A percentile compares a stretch with the other conserved stretches of the same genome.
Conservation (phyloP, 805 yeast species). For the Pichia cabralensis region DNA sequence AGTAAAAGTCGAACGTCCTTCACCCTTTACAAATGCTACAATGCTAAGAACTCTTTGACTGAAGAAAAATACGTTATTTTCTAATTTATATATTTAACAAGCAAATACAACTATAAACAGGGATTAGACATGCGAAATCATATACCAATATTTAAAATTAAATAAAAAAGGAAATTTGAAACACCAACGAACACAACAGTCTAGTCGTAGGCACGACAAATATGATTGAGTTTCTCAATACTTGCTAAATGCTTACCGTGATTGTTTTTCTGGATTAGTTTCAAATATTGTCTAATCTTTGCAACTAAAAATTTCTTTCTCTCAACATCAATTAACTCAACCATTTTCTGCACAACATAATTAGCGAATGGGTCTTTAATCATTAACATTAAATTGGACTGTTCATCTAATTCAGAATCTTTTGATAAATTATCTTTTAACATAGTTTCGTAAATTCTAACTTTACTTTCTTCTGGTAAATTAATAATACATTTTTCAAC, state of each 20-base stretch:
- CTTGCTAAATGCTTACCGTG: conserved; percentile 80
- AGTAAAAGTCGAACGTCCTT: too few relatives aligned
- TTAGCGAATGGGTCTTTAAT: conserved; percentile 98
- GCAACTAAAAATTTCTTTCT: conserved; percentile 62
- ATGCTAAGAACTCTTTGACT: too few relatives aligned
- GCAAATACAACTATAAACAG: conserved; percentile 1
- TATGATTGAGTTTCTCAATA: conserved; percentile 60
- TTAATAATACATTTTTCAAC: conserved; percentile 85
- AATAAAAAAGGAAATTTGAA: background rate
- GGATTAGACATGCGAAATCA: background rate
- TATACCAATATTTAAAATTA: background rate
- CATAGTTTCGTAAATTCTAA: conserved; percentile 55
- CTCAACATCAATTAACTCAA: conserved; percentile 65
- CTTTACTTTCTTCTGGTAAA: conserved; percentile 57
- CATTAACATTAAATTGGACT: conserved; percentile 74
- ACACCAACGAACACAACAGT: background rate
- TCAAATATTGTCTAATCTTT: conserved; percentile 72
- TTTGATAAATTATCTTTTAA: conserved; percentile 38
- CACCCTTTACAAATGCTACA: too few relatives aligned
- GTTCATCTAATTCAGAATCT: conserved; percentile 42
- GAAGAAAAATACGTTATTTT: too few relatives aligned
- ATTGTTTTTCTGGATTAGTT: conserved; percentile 55
- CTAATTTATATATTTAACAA: too few relatives aligned
- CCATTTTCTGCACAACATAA: conserved; percentile 90
- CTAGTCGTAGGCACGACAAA: conserved; percentile 34